Evolutionary conservation across 495 filamentous ascomycete genomes (phyloP).

Genomic region (Darksidea phi): DNA sequence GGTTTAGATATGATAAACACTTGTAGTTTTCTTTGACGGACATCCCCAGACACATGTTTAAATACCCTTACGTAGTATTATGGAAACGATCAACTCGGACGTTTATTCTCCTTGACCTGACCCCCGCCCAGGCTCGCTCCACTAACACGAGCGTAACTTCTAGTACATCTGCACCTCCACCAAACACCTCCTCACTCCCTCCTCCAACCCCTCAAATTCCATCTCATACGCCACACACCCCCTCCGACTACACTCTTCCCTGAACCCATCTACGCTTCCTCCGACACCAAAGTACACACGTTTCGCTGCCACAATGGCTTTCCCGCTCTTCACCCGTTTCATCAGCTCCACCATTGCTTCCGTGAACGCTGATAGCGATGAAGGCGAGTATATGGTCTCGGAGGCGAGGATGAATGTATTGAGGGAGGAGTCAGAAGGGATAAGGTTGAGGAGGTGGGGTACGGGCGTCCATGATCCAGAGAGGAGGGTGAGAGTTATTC

Average conservation of each 20-base stretch:
- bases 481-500: conserved; percentile 68
- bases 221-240: conserved; percentile 55
- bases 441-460: conserved; percentile 31
- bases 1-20: too few relatives aligned
- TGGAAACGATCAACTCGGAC: too few relatives aligned
- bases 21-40: too few relatives aligned
- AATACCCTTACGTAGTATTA: neutral
- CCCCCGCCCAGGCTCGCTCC: too few relatives aligned
- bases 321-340: conserved; percentile 53
- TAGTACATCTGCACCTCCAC: conserved; percentile 48
- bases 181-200: conserved; percentile 50
- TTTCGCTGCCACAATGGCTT: conserved; percentile 85
- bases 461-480: conserved; percentile 76
- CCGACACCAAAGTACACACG: conserved; percentile 95
- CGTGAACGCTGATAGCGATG: conserved; percentile 69
- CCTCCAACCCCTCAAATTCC: conserved; percentile 51
- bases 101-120: too few relatives aligned
- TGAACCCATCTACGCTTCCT: conserved; percentile 86
- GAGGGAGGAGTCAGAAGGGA: conserved; percentile 34
- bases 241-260: conserved; percentile 56
- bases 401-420: conserved; percentile 70
- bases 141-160: neutral
- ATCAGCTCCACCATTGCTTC: conserved; percentile 67
- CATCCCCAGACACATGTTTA: neutral
- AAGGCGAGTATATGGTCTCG: conserved; percentile 92